These are phyloP conservation scores for Lentinula novae-zelandiae DNA, from an alignment of 1,284 basidiomycete species.

Conservation along the genomic window DNA sequence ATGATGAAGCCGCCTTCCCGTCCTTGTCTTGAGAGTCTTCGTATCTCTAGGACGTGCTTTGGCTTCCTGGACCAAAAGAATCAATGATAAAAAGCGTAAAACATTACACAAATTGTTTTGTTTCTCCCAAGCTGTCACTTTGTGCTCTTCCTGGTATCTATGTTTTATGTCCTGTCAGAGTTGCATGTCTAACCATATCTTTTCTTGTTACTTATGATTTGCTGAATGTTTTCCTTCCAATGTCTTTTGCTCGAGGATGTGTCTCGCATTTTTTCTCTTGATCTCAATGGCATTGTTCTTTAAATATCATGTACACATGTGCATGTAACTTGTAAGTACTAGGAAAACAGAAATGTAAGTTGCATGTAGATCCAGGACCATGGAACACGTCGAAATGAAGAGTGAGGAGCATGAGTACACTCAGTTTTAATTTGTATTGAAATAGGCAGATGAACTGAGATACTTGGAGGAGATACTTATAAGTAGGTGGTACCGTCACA, in stretches of 20 bases:
- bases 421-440: neutral
- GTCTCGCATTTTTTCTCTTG: neutral
- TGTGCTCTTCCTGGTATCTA: neutral
- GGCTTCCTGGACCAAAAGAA: conserved; percentile 1
- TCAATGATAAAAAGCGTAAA: conserved; percentile 7
- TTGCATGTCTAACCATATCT: neutral
- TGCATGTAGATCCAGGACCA: neutral
- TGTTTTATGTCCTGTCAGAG: neutral
- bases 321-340: conserved; percentile 6
- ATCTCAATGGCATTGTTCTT: conserved; percentile 5
- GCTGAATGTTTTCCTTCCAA: neutral
- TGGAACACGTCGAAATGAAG: neutral
- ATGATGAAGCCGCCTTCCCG: conserved; percentile 82
- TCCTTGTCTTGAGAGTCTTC: conserved; percentile 55
- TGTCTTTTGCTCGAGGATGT: neutral
- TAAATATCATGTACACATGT: neutral
- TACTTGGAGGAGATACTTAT: too few species aligned
- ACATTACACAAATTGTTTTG: neutral
- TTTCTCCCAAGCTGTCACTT: neutral
- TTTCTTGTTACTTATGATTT: conserved; percentile 1
- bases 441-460: too few species aligned
- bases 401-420: neutral
- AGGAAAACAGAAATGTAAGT: conserved; percentile 4
- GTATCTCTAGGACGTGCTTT: neutral
- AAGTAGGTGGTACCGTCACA: too few species aligned